Evolutionary conservation across 495 filamentous ascomycete species (phyloP).

Genomic region (Chaetomium fimeti): DNA sequence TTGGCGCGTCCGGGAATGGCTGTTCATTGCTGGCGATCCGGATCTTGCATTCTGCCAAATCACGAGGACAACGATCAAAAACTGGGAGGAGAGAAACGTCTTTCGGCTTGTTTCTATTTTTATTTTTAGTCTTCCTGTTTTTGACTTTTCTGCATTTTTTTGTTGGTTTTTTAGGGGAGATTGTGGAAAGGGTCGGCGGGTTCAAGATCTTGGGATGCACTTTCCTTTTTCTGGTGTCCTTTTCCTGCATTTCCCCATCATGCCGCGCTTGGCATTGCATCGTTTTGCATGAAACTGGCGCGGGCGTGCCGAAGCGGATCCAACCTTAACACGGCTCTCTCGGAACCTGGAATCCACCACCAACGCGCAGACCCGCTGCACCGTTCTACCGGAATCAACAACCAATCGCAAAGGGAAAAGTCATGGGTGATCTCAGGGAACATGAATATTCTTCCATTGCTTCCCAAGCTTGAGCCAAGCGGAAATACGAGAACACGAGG

Average conservation of each 20-base stretch:
- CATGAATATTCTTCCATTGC: neutral
- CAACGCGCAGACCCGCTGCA: neutral
- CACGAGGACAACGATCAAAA: neutral
- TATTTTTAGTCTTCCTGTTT: too few relatives aligned
- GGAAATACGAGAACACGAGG: neutral
- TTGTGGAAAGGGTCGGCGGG: neutral
- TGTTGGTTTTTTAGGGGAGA: neutral
- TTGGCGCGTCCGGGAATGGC: constrained; percentile 5
- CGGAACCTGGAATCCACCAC: neutral
- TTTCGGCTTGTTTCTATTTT: too few relatives aligned
- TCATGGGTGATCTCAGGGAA: neutral
- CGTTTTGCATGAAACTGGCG: constrained; percentile 2
- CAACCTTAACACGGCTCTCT: neutral
- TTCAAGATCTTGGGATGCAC: neutral
- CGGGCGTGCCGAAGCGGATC: neutral
- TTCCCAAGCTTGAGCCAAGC: neutral
- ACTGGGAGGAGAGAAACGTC: neutral
- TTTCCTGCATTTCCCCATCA: neutral
- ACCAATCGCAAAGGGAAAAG: neutral
- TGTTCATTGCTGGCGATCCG: neutral
- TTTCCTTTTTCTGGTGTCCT: too few relatives aligned
- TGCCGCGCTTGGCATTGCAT: neutral
- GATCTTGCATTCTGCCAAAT: constrained; percentile 4
- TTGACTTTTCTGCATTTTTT: neutral
- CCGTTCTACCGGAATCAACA: neutral